These are phyloP conservation scores for Eutrema japonicum DNA, from an alignment of 345 rosid species.

Conservation along the genomic window DNA sequence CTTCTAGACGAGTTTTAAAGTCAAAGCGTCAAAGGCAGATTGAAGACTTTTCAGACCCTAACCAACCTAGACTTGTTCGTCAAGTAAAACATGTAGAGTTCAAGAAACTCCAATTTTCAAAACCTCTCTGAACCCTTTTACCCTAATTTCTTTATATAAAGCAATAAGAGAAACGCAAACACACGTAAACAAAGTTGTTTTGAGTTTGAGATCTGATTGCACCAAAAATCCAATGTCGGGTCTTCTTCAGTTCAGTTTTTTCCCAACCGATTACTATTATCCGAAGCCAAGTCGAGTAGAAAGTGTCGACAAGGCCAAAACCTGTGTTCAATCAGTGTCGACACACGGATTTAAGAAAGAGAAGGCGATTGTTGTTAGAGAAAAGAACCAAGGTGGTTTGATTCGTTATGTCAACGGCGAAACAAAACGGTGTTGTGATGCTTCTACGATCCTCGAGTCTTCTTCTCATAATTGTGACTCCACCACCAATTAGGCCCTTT, in stretches of 20 bases:
- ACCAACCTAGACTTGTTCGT: constrained; percentile 26
- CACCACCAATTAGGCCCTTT: neutral
- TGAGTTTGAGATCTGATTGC: constrained; percentile 12
- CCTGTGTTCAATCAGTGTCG: constrained; percentile 25
- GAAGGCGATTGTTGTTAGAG: neutral
- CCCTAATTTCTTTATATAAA: constrained; percentile 8
- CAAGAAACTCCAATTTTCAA: constrained; percentile 18
- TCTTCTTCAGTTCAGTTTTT: constrained; percentile 53
- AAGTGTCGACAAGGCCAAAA: constrained; percentile 29
- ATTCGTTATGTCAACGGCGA: constrained; percentile 30
- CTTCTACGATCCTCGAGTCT: neutral
- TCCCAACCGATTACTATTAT: constrained; percentile 53
- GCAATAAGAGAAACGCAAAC: neutral
- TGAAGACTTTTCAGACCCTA: constrained; percentile 20
- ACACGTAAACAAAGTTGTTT: constrained; percentile 1
- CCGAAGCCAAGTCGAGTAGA: constrained; percentile 43
- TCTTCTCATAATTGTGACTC: constrained; percentile 8
- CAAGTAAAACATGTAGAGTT: constrained; percentile 41
- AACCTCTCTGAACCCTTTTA: neutral
- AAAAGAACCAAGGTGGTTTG: constrained; percentile 28
- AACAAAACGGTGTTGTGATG: constrained; percentile 29
- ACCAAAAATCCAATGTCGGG: constrained; percentile 26
- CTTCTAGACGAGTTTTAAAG: constrained; percentile 26
- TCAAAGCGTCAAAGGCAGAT: constrained; percentile 19
- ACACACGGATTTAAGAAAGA: constrained; percentile 22